Evolutionary conservation across 345 rosid genomes (phyloP), one percentile per base, ranked within the genome.

Genomic region (Lumnitzera racemosa): DNA sequence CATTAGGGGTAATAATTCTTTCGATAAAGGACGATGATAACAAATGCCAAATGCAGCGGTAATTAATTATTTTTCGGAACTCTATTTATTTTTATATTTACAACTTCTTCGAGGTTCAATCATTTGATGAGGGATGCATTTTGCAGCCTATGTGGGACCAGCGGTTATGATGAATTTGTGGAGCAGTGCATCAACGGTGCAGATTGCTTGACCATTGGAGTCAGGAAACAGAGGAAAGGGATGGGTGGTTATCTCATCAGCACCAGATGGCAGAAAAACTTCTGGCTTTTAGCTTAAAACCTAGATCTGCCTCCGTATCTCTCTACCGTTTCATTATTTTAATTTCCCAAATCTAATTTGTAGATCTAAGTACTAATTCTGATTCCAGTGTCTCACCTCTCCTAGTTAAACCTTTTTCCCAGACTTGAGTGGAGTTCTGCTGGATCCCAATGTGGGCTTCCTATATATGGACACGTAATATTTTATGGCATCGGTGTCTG

Each of bases 211-310:
- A 83, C 97, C 20, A 76, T 95, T 16, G 97, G 99, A 62, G 99
- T 94, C 20, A 84, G 81, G 80, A 90, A 83, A 76, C 99, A 88
- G 79, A 83, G 95, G 86, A 81, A 70, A 56, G 89, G 92, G 15
- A 73, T 76, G 46, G 78, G 96, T 56, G 96, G 99, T 20, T 95
- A 90, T 60, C 78, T 95, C 53, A 81, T 95, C 64, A 95, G 80
- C 88, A 95, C 97, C 60, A 72, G 89, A 62, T 83, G 92, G 89
- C 96, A 83, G 78, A 95, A 86, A 56, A 83, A 95, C 63, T 95
- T 95, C 88, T 95, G 99, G 97, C 97, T 95, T 47, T 66, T 90
- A 68, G 99, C 97, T 57, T 95, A 78, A 55, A 36, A 36, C 43
- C 0, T 15, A n/a, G 5, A 4, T n/a, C 8, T 52, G 17, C 55